Conservation (phyloP, 805 yeast genomes). For the Ogataea ganodermae region DNA sequence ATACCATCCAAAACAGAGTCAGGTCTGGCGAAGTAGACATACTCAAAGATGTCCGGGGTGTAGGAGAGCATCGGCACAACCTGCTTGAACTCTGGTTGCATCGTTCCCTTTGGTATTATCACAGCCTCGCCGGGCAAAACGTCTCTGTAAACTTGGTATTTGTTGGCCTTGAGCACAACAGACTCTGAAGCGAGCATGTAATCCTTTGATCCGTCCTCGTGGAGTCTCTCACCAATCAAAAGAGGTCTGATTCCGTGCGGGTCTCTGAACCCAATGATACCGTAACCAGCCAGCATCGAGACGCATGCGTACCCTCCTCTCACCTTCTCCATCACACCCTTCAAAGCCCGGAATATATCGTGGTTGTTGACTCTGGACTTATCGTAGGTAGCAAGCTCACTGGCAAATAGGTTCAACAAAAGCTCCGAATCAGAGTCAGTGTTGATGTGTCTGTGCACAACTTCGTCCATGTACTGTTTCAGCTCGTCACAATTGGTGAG, state of each 20-base stretch:
- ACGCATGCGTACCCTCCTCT: slow-evolving; percentile 98
- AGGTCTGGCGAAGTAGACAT: slow-evolving; percentile 97
- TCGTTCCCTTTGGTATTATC: slow-evolving; percentile 76
- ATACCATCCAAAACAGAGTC: slow-evolving; percentile 97
- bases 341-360: slow-evolving; percentile 84
- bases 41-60: slow-evolving; percentile 96
- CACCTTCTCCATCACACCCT: slow-evolving; percentile 75
- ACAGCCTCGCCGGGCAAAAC: slow-evolving; percentile 95
- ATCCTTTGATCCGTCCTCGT: slow-evolving; percentile 70
- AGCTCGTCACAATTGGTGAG: slow-evolving; percentile 83
- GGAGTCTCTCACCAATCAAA: slow-evolving; percentile 77
- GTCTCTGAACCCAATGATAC: slow-evolving; percentile 93
- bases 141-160: slow-evolving; percentile 77
- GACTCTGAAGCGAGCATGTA: slow-evolving; percentile 96
- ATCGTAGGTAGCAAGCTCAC: slow-evolving; percentile 86
- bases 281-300: slow-evolving; percentile 95
- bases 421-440: slow-evolving; percentile 96
- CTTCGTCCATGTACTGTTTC: slow-evolving; percentile 81
- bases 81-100: slow-evolving; percentile 79
- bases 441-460: slow-evolving; percentile 94
- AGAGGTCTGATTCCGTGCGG: slow-evolving; percentile 96
- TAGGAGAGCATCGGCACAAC: slow-evolving; percentile 76
- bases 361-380: slow-evolving; percentile 90
- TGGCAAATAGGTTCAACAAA: slow-evolving; percentile 84
- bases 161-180: slow-evolving; percentile 91